Conservation (phyloP, 495 filamentous ascomycete species). For the Trichocladium uniseriatum region DNA sequence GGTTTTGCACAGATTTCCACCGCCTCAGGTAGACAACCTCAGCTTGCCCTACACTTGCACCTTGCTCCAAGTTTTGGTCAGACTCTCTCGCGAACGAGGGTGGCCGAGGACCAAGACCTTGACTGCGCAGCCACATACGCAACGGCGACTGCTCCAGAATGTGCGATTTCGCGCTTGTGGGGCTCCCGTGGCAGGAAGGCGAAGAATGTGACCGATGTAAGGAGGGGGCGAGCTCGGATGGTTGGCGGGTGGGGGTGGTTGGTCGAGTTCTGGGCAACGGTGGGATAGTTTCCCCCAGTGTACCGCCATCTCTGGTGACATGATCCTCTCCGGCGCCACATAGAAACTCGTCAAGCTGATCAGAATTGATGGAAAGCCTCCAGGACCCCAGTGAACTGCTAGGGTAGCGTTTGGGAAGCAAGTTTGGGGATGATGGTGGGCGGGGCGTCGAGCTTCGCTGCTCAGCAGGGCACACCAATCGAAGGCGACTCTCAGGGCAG, state of each 20-base stretch:
- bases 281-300: not conserved
- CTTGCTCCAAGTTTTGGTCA: slow-evolving; percentile 9
- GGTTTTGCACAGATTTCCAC: slow-evolving; percentile 17
- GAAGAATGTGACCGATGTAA: slow-evolving; percentile 13
- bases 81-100: slow-evolving; percentile 11
- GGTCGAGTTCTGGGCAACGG: not conserved
- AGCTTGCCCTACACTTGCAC: slow-evolving; percentile 19
- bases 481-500: slow-evolving; percentile 13
- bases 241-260: not conserved
- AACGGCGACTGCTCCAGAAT: slow-evolving; percentile 27
- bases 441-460: slow-evolving; percentile 18
- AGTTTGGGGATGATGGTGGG: slow-evolving; percentile 23
- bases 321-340: slow-evolving; percentile 5
- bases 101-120: slow-evolving; percentile 27
- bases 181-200: slow-evolving; percentile 11
- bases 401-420: slow-evolving; percentile 23
- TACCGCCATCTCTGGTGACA: slow-evolving; percentile 3
- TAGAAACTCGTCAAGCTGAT: slow-evolving; percentile 24
- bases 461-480: slow-evolving; percentile 3
- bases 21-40: slow-evolving; percentile 20
- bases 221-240: slow-evolving; percentile 8
- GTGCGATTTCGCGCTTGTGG: slow-evolving; percentile 7
- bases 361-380: slow-evolving; percentile 31
- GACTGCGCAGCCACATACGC: slow-evolving; percentile 35
- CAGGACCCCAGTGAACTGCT: slow-evolving; percentile 31